Percentiles rank a stretch among this genome's conserved stretches.
phyloP scores from a whole-genome alignment of 495 filamentous ascomycete genomes.

The Penicillium desertorum region DNA sequence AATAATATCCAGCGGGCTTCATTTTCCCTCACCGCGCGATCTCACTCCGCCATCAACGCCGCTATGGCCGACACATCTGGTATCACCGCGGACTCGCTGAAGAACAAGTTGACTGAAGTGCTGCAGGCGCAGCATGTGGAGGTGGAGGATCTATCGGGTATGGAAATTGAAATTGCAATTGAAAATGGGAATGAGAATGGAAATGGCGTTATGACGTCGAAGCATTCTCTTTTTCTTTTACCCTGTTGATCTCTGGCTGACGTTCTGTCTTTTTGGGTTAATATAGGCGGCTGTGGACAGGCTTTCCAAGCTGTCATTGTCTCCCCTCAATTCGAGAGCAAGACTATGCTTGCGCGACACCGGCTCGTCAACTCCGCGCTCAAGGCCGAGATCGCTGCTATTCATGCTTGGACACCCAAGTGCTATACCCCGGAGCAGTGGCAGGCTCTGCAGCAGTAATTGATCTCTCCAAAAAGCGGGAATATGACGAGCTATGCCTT shows the following conservation, averaged over 20 bases:
- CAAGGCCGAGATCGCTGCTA: slow-evolving; percentile 89
- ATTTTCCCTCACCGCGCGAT: slow-evolving; percentile 43
- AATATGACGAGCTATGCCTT: not conserved
- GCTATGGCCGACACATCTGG: slow-evolving; percentile 53
- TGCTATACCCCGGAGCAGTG: slow-evolving; percentile 96
- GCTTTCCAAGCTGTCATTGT: slow-evolving; percentile 92
- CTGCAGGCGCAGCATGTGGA: slow-evolving; percentile 83
- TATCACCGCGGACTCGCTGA: slow-evolving; percentile 69
- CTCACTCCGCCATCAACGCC: slow-evolving; percentile 41
- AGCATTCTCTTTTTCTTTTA: slow-evolving; percentile 1
- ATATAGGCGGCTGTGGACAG: slow-evolving; percentile 86
- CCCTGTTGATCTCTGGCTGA: not conserved
- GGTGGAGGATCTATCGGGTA: slow-evolving; percentile 92
- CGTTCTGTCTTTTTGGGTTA: not conserved
- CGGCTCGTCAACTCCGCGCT: slow-evolving; percentile 83
- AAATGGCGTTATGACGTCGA: slow-evolving; percentile 11
- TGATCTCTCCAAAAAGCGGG: not conserved
- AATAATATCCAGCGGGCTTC: slow-evolving; percentile 28
- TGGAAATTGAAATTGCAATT: slow-evolving; percentile 9
- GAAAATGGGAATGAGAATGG: not conserved
- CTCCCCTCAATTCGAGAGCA: slow-evolving; percentile 80
- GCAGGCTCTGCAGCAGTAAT: slow-evolving; percentile 62
- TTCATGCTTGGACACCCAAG: slow-evolving; percentile 98
- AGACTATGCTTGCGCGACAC: slow-evolving; percentile 83
- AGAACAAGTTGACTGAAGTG: slow-evolving; percentile 64